phyloP scores from a whole-genome alignment of 2,329 filamentous ascomycete genomes.

The Phyllosticta citrichinensis region DNA sequence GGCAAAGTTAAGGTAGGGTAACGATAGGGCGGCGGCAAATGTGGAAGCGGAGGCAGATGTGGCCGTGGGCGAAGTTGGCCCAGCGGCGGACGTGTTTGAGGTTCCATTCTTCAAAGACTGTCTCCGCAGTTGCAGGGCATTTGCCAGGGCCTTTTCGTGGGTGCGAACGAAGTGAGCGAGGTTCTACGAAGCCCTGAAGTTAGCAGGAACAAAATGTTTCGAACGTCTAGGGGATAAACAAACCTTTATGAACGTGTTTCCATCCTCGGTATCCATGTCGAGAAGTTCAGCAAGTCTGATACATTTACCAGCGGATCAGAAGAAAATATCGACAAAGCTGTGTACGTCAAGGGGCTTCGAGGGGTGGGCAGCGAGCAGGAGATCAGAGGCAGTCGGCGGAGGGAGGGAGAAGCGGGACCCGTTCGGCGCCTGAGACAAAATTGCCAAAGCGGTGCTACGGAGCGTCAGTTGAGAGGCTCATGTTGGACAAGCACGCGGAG shows the following conservation, averaged over 20 bases:
- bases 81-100: slow-evolving; percentile 35
- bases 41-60: slow-evolving; percentile 60
- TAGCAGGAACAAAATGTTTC: neutral
- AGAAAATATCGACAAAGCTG: slow-evolving; percentile 6
- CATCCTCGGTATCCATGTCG: slow-evolving; percentile 77
- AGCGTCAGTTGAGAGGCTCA: slow-evolving; percentile 6
- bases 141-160: slow-evolving; percentile 93
- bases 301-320: slow-evolving; percentile 4
- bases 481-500: slow-evolving; percentile 8
- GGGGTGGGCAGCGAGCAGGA: neutral
- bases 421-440: slow-evolving; percentile 5
- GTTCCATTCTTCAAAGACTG: slow-evolving; percentile 60
- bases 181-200: slow-evolving; percentile 49
- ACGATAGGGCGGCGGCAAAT: slow-evolving; percentile 75
- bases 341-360: slow-evolving; percentile 1
- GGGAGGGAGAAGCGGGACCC: neutral
- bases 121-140: slow-evolving; percentile 79
- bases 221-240: slow-evolving; percentile 12
- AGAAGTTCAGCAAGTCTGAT: neutral
- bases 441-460: slow-evolving; percentile 4
- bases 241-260: slow-evolving; percentile 82
- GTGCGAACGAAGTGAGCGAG: slow-evolving; percentile 92
- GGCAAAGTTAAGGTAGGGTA: slow-evolving; percentile 74
- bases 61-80: slow-evolving; percentile 45
- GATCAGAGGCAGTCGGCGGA: neutral